Conservation (phyloP, 306 rosid genomes). For the Cercis canadensis region DNA sequence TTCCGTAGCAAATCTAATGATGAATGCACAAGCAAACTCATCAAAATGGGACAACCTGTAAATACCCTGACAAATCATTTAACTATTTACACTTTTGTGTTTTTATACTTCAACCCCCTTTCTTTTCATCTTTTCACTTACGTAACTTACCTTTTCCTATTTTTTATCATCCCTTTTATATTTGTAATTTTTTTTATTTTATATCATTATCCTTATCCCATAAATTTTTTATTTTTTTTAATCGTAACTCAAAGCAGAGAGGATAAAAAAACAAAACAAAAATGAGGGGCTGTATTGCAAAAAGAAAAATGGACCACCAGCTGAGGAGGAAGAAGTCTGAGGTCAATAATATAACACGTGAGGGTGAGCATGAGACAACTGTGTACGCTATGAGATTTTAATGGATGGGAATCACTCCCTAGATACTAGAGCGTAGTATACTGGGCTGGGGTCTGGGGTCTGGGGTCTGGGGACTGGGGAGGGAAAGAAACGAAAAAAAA, state of each 20-base stretch:
- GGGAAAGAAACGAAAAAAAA: not conserved
- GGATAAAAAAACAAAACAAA: not conserved
- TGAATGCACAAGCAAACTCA: slow-evolving; percentile 48
- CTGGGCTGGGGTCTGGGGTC: too few species aligned
- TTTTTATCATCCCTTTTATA: too few species aligned
- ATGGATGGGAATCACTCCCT: slow-evolving; percentile 31
- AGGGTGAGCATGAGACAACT: slow-evolving; percentile 37
- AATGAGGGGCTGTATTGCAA: slow-evolving; percentile 9
- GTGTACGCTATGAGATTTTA: slow-evolving; percentile 29
- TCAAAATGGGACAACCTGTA: slow-evolving; percentile 69
- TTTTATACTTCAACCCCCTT: slow-evolving; percentile 44
- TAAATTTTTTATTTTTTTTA: too few species aligned
- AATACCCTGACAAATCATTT: slow-evolving; percentile 48
- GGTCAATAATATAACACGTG: slow-evolving; percentile 55
- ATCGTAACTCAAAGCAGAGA: too few species aligned
- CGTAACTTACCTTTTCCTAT: not conserved
- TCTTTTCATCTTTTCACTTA: slow-evolving; percentile 14
- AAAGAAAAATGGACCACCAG: slow-evolving; percentile 18
- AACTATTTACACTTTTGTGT: slow-evolving; percentile 39
- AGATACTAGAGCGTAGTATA: too few species aligned
- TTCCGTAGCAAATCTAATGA: not conserved
- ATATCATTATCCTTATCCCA: too few species aligned
- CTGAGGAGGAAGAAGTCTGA: not conserved
- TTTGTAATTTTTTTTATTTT: too few species aligned
- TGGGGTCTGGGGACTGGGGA: not conserved